phyloP scores from a whole-genome alignment of 352 stramenopile genomes.

The Sclerospora graminicola region DNA sequence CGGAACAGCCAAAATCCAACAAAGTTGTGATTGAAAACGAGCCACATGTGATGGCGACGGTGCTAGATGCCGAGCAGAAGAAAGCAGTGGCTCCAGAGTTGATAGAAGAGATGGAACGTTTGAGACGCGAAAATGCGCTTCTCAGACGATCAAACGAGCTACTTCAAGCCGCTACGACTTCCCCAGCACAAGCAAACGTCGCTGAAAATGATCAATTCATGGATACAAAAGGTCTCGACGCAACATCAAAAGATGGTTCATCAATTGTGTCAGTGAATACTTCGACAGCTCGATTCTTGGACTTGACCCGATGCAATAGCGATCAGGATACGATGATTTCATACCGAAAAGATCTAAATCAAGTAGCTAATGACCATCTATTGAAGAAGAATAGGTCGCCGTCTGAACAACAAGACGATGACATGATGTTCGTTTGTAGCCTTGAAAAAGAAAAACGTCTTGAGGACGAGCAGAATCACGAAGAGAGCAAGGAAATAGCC shows the following conservation, averaged over 20 bases:
- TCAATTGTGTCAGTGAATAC: background rate
- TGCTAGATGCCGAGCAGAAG: background rate
- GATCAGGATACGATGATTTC: slow-evolving; percentile 6
- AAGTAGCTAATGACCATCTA: no score
- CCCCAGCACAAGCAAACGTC: slow-evolving; percentile 4
- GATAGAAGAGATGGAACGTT: slow-evolving; percentile 47
- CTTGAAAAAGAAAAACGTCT: background rate
- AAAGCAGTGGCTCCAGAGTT: slow-evolving; percentile 21
- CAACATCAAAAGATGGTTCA: background rate
- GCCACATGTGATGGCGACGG: background rate
- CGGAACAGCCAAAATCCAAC: background rate
- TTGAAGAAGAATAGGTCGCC: background rate
- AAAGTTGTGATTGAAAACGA: background rate
- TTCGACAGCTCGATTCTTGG: slow-evolving; percentile 10
- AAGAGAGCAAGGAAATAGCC: background rate
- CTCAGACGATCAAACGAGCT: slow-evolving; percentile 55
- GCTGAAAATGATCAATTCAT: background rate
- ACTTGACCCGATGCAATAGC: slow-evolving; percentile 14
- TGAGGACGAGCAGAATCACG: slow-evolving; percentile 2
- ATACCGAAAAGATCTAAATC: background rate
- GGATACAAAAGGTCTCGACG: background rate
- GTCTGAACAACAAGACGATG: background rate
- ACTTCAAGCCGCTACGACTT: slow-evolving; percentile 30
- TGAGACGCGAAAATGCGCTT: slow-evolving; percentile 55
- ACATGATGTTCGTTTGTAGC: background rate